phyloP scores from a whole-genome alignment of 495 filamentous ascomycete species.

The Pseudevernia furfuracea region DNA sequence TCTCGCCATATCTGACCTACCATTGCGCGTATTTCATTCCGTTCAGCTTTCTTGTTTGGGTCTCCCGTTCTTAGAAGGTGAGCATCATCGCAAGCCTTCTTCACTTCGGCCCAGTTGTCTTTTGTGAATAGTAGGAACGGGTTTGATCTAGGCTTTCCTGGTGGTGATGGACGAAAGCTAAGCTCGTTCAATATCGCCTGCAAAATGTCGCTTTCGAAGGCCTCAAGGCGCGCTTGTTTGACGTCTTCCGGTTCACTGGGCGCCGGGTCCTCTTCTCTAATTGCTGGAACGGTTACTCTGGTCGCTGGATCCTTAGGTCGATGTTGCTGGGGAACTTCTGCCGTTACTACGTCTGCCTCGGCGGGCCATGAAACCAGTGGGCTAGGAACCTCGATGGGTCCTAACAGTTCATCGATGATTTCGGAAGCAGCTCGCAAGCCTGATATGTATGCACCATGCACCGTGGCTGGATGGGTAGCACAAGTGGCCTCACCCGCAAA shows the following conservation, averaged over 20 bases:
- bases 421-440: conserved; percentile 84
- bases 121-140: conserved; percentile 63
- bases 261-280: conserved; percentile 27
- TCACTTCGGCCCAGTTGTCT: conserved; percentile 68
- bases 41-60: conserved; percentile 54
- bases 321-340: conserved; percentile 13
- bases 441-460: conserved; percentile 93
- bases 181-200: conserved; percentile 59
- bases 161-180: conserved; percentile 64
- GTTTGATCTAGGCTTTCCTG: conserved; percentile 38
- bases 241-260: conserved; percentile 26
- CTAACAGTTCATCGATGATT: conserved; percentile 67
- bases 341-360: conserved; percentile 28
- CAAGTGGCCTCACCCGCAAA: conserved; percentile 97
- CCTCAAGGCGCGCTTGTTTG: conserved; percentile 50
- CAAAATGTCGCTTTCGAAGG: conserved; percentile 68
- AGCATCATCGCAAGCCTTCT: conserved; percentile 60
- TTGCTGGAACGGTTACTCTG: conserved; percentile 25
- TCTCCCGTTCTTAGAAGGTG: conserved; percentile 57
- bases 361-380: conserved; percentile 58
- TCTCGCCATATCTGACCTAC: conserved; percentile 86
- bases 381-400: conserved; percentile 66
- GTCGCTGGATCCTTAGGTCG: conserved; percentile 17
- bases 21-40: conserved; percentile 71
- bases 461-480: conserved; percentile 90